Evolutionary conservation across 2,329 filamentous ascomycete genomes (phyloP), one percentile per base, ranked within the genome.

Genomic region (Lachnellula occidentalis): DNA sequence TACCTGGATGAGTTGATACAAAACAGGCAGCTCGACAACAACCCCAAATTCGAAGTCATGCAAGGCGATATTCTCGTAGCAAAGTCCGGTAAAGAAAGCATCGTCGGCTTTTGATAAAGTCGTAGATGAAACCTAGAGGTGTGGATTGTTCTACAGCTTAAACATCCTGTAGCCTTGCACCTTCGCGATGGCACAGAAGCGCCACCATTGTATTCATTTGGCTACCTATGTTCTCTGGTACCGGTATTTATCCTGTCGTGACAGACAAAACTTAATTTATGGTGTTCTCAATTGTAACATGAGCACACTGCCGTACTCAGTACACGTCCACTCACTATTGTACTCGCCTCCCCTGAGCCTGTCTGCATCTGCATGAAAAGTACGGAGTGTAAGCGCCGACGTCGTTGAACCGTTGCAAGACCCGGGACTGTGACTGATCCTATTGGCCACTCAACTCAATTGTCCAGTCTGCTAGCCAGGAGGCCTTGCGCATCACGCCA

Each of bases 401-500:
- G 31, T 31, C 27, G 45, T 48, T 51, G 50, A 21, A 37, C 48
- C 36, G 37, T 55, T 45, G 27, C 24, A 39, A 15, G 2, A 14
- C 37, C 31, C 21, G 17, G 11, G 17, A 31, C 53, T 51, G 24
- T 52, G 43, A 17, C n/a, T 21, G 6, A 5, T 43, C 8, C 37
- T 34, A 54, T 54, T 54, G 48, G 54, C 34, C 41, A 3, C 34
- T 24, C 21, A 11, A 42, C 46, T 27, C 27, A 43, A n/a, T 37
- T 14, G n/a, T 27, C 22, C n/a, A 21, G 21, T 45, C 19, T 42
- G n/a, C 21, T 36, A 48, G 48, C 49, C 24, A 27, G 45, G 45
- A 9, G 9, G 14, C 14, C 53, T 56, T 55, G 58, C 54, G 54
- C 53, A 55, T 61, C 58, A 58, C 55, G 24, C 53, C 48, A 55